A percentile compares a stretch with the other conserved stretches of the same genome.
Evolutionary conservation across 2,329 filamentous ascomycete species (phyloP).

Genomic region (Aureobasidium vineae): DNA sequence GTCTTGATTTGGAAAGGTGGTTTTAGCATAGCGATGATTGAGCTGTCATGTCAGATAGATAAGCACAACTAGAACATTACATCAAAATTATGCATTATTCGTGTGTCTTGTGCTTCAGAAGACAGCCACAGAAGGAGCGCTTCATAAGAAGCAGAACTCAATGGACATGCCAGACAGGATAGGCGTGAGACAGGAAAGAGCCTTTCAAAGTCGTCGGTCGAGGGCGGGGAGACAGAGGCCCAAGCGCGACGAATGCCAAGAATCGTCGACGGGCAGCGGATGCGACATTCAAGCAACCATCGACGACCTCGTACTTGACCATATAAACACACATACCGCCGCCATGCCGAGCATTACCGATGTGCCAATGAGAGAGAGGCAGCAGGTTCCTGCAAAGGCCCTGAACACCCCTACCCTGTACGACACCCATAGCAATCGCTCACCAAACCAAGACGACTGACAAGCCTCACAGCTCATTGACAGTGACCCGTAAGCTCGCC

Average conservation of each 20-base stretch:
- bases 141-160: too few species aligned
- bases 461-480: constrained; percentile 77
- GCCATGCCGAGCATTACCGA: constrained; percentile 25
- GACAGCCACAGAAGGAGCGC: too few species aligned
- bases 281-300: constrained; percentile 19
- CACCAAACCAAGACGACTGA: constrained; percentile 26
- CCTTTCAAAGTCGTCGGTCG: neutral
- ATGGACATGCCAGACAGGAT: too few species aligned
- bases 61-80: too few species aligned
- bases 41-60: too few species aligned
- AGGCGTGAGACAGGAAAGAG: too few species aligned
- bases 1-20: too few species aligned
- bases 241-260: constrained; percentile 1
- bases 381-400: constrained; percentile 66
- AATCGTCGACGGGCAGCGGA: constrained; percentile 10
- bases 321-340: constrained; percentile 18
- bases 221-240: neutral
- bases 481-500: constrained; percentile 83
- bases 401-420: constrained; percentile 83
- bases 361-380: constrained; percentile 23
- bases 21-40: too few species aligned
- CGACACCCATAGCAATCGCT: constrained; percentile 42
- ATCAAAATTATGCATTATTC: too few species aligned
- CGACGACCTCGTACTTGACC: constrained; percentile 5
- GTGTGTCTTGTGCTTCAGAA: too few species aligned